phyloP scores from a whole-genome alignment of 306 rosid species.

The apple (Malus domestica) region ASM211411v1 NC_041802.1:7959501-7960000 shows the following conservation, averaged over 20 bases:
- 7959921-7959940: neutral
- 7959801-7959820: neutral
- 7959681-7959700: neutral
- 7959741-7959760: neutral
- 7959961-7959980: neutral
- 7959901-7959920: neutral
- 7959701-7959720: neutral
- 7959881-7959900: neutral
- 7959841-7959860: neutral
- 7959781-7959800: neutral
- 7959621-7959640: neutral
- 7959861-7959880: neutral
- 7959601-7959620: neutral
- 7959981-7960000: conserved; percentile 3
- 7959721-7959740: neutral
- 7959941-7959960: neutral
- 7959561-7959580: neutral
- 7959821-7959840: neutral
- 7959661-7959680: neutral
- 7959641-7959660: neutral
- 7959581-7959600: neutral
- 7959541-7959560: neutral
- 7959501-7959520: neutral
- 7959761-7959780: neutral
- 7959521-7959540: neutral